Conservation (phyloP, 345 rosid genomes). For the Pugionium cornutum region DNA sequence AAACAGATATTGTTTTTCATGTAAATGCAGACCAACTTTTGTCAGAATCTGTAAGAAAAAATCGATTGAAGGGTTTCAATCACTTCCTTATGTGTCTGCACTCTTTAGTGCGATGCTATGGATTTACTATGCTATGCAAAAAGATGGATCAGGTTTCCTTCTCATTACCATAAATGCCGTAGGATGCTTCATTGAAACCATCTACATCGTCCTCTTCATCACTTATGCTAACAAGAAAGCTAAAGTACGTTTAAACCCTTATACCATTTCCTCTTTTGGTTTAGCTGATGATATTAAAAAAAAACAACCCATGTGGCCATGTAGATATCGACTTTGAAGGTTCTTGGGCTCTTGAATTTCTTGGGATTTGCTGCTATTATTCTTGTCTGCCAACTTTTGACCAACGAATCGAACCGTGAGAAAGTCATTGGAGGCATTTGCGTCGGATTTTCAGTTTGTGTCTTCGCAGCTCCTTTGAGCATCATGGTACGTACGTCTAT, state of each 20-base stretch:
- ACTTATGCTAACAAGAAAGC: slow-evolving; percentile 54
- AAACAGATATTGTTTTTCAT: neutral
- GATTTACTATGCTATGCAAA: slow-evolving; percentile 65
- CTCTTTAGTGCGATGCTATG: slow-evolving; percentile 69
- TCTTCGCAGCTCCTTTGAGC: slow-evolving; percentile 63
- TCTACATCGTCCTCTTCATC: slow-evolving; percentile 61
- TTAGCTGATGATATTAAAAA: slow-evolving; percentile 20
- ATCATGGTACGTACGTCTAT: slow-evolving; percentile 45
- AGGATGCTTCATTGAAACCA: slow-evolving; percentile 62
- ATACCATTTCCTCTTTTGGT: neutral
- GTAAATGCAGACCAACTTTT: slow-evolving; percentile 60
- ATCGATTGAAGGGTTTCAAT: slow-evolving; percentile 69
- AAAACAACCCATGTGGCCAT: neutral
- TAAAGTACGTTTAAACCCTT: slow-evolving; percentile 43
- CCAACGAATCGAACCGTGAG: slow-evolving; percentile 46
- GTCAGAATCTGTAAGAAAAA: slow-evolving; percentile 59
- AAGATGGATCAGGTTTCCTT: slow-evolving; percentile 52
- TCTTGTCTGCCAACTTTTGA: slow-evolving; percentile 46
- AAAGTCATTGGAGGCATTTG: slow-evolving; percentile 57
- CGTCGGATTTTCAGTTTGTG: slow-evolving; percentile 48
- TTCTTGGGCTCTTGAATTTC: slow-evolving; percentile 51
- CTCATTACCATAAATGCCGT: slow-evolving; percentile 66
- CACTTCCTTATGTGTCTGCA: slow-evolving; percentile 64
- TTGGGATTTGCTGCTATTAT: slow-evolving; percentile 48
- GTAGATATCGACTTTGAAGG: slow-evolving; percentile 54